These are phyloP conservation scores for Mallotus japonicus DNA, from an alignment of 441 rosid genomes.

Conservation along the genomic window DNA sequence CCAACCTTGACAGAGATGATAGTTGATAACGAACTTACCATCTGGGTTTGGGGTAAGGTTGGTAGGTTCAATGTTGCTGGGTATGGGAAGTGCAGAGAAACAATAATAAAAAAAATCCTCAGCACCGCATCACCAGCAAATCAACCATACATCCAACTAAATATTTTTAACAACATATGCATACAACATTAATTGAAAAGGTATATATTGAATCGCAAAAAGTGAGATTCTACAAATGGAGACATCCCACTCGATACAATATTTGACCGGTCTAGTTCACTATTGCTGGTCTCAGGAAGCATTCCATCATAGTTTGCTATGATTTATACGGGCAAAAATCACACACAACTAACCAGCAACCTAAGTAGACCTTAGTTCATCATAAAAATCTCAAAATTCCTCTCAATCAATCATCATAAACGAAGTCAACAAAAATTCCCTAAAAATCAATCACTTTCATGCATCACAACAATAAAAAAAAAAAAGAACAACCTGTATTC, in stretches of 20 bases:
- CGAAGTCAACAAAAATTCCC: too few relatives aligned
- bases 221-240: background rate
- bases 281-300: background rate
- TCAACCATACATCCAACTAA: background rate
- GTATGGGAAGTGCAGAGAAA: constrained; percentile 43
- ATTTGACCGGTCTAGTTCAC: background rate
- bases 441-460: too few relatives aligned
- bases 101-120: constrained; percentile 13
- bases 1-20: constrained; percentile 45
- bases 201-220: background rate
- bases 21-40: constrained; percentile 26
- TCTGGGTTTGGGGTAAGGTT: constrained; percentile 30
- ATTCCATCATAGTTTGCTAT: constrained; percentile 10
- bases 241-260: constrained; percentile 12
- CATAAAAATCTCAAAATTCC: too few relatives aligned
- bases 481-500: too few relatives aligned
- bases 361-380: background rate
- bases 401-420: too few relatives aligned
- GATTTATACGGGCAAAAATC: constrained; percentile 10
- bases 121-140: constrained; percentile 49
- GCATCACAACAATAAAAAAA: too few relatives aligned
- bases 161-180: too few relatives aligned
- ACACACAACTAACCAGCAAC: constrained; percentile 31
- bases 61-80: constrained; percentile 34
- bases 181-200: background rate